Evolutionary conservation across 768 basidiomycete genomes (phyloP), one percentile per base, ranked within the genome.

Genomic region (Lactarius tabidus): DNA sequence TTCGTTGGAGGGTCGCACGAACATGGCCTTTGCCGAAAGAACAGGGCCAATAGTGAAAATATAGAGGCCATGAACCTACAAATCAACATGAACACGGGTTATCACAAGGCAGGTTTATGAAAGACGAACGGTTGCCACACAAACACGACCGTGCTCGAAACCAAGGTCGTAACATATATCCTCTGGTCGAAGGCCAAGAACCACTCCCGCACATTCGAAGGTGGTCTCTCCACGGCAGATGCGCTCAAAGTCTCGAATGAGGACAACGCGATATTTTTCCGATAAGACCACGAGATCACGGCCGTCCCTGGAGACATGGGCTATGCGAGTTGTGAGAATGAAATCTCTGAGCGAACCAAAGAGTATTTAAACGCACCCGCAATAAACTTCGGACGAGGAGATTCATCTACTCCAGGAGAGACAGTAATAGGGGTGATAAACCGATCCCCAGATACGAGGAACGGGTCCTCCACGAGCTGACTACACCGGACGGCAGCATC

Each of bases 291-390:
- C 77, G 33, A 79, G 57, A 62, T 77, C 72, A 26, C 68, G 73
- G 15, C 77, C 78, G 51, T 72, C 70, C 5, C 70, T 68, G 5
- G 77, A 78, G 1, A 77, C 76, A 58, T 79, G 78, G 2, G 73
- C 77, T 74, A 59, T 6, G 51, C n/a, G 14, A 35, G 63, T 65
- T 63, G 23, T 57, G 6, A 26, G 33, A 54, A 35, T 55, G 51
- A 17, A 17, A 45, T 29, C 3, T 31, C n/a, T 33, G 33, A 17
- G 33, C 17, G 4, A 43, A 55, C 48, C 26, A 23, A 55, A 31
- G 54, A 9, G 54, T 36, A 62, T 29, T 6, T 14, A 6, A 35
- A 38, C 20, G 20, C 23, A 67, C 62, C 52, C 28, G 57, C 60
- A 26, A 51, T 39, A 36, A 64, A 43, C 18, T 6, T 7, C 14